phyloP scores from a whole-genome alignment of 768 basidiomycete genomes.

The Gautieria morchelliformis region DNA sequence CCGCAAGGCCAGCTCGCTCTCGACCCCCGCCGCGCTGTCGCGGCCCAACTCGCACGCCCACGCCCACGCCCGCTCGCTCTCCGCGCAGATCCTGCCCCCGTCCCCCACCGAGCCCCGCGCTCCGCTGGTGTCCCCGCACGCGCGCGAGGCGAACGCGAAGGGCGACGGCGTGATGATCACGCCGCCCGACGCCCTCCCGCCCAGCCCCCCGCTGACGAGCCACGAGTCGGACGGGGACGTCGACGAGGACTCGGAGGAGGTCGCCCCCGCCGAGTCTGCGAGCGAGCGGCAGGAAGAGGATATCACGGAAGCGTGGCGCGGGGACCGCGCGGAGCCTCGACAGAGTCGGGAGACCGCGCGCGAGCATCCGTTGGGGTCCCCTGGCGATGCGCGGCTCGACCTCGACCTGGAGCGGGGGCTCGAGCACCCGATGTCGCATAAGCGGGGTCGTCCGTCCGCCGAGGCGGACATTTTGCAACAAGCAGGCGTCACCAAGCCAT shows the following conservation, averaged over 20 bases:
- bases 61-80: neutral
- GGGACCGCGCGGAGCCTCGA: neutral
- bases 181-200: conserved; percentile 18
- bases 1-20: conserved; percentile 3
- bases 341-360: neutral
- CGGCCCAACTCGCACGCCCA: neutral
- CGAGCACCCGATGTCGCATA: neutral
- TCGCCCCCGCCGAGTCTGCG: conserved; percentile 8
- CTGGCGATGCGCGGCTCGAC: neutral
- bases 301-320: conserved; percentile 3
- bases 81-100: neutral
- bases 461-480: neutral
- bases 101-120: neutral
- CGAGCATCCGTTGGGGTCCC: neutral
- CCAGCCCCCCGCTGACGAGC: conserved; percentile 23
- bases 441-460: neutral
- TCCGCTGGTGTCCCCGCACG: no score
- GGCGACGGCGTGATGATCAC: conserved; percentile 8
- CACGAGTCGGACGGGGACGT: conserved; percentile 4
- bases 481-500: conserved; percentile 4
- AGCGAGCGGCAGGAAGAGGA: conserved; percentile 4
- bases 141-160: neutral
- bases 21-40: neutral
- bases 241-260: conserved; percentile 13
- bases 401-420: neutral